Base-by-base conservation (phyloP, 2,329 filamentous ascomycete genomes). In the Blumeria hordei region DNA sequence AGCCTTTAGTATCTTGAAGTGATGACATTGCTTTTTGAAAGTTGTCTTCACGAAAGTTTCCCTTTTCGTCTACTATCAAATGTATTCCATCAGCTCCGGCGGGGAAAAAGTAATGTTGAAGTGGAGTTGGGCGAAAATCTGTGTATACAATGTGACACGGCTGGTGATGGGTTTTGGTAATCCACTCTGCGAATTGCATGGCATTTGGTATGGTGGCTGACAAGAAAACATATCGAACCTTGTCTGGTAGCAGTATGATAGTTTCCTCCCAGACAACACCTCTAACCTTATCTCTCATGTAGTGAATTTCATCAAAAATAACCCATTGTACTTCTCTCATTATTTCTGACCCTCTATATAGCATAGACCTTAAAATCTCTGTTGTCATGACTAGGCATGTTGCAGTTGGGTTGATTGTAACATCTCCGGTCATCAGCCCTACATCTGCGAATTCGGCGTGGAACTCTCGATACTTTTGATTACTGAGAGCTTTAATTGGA, bases 241-340 rank as follows among this genome's bases (percentile, higher is more conserved):
- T 96, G 72, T 98, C 92, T 3, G 92, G 92, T 34, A 98, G 74
- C 61, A 98, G 75, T 64, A 98, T 98, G 65, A 98, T 96, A 41
- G 92, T 96, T 72, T 98, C 92, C 68, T 98, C 92, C 92, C 92
- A 98, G 2, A 98, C 92, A 0, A 98, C 92, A 72, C 92, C 92
- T 69, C 92, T 78, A 53, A 80, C 77, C 69, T 93, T 93, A 69
- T 98, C 92, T 64, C 92, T 81, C 80, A 98, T 83, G 69, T 98
- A 98, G 69, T 98, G 92, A 59, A 98, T 94, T 69, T 98, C 92
- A 69, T 98, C 92, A 63, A 98, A 98, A 1, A 98, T 74, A 1
- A 98, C 93, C 92, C 92, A 98, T 12, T 85, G 88, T 1, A 98
- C 93, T 71, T 98, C 92, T 61, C 92, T 87, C 90, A 98, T 98